Conservation (phyloP, 2,329 filamentous ascomycete genomes). For the Trichoderma oligosporum region DNA sequence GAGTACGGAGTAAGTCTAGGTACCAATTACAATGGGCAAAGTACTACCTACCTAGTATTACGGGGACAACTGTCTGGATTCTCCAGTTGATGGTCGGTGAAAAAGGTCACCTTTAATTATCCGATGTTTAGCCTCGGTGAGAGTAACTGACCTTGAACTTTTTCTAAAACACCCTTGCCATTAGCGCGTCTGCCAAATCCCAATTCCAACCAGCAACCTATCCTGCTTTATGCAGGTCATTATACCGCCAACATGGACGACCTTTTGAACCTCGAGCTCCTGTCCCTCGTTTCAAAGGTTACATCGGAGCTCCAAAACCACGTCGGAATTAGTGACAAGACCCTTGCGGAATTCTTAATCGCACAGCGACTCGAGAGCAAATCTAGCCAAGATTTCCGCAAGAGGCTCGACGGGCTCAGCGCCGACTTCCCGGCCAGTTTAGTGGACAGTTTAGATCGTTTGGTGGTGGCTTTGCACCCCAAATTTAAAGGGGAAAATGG, state of each 20-base stretch:
- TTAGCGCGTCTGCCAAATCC: slow-evolving; percentile 13
- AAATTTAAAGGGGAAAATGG: slow-evolving; percentile 65
- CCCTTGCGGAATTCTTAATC: slow-evolving; percentile 93
- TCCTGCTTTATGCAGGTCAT: slow-evolving; percentile 1
- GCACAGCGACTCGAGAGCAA: slow-evolving; percentile 77
- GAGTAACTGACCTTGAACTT: slow-evolving; percentile 9
- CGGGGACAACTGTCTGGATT: no score
- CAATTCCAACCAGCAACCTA: background rate
- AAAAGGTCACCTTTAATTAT: background rate
- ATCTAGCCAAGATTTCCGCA: slow-evolving; percentile 69
- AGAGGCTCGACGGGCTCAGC: slow-evolving; percentile 68
- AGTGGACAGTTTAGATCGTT: slow-evolving; percentile 84
- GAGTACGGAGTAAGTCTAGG: no score
- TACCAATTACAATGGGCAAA: no score
- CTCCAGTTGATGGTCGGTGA: no score
- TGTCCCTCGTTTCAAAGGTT: slow-evolving; percentile 92
- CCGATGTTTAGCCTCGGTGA: slow-evolving; percentile 15
- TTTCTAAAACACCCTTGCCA: slow-evolving; percentile 2
- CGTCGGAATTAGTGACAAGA: slow-evolving; percentile 87
- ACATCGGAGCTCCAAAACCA: slow-evolving; percentile 94
- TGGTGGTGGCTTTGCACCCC: slow-evolving; percentile 87
- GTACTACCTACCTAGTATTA: no score
- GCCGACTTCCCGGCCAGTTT: slow-evolving; percentile 81
- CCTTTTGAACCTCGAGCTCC: slow-evolving; percentile 81
- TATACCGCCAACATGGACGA: slow-evolving; percentile 75